Evolutionary conservation across 2,329 filamentous ascomycete genomes (phyloP), one percentile per base, ranked within the genome.

Genomic region (Emericellopsis atlantica): DNA sequence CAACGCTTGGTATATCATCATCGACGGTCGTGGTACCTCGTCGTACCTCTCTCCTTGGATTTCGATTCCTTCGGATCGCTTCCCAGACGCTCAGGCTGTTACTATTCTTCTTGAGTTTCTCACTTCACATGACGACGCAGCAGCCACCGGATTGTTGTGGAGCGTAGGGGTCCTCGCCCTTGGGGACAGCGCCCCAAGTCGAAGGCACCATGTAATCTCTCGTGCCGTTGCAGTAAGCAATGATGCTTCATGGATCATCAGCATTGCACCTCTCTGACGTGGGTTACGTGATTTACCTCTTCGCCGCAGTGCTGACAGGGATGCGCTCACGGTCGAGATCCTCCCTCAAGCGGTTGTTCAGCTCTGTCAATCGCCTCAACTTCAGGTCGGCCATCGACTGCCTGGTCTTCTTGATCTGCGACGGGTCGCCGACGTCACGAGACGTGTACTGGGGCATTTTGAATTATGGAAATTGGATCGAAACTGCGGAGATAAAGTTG

Each of bases 331-430:
- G 79, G 55, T 96, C 92, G 49, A 98, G 73, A 62, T 98, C 92
- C 66, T 98, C 92, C 56, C 89, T 85, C 62, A 98, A 70, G 54
- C 92, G 83, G 65, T 87, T 87, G 74, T 96, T 98, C 56, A 98
- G 78, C 70, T 98, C 92, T 46, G 89, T 96, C 65, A 98, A 74
- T 49, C 92, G 84, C 56, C 92, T 82, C 56, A 96, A 79, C 75
- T 98, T 98, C 49, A 98, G 77, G 63, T 98, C 92, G 53, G 90
- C 90, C 86, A 98, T 96, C 61, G 87, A 95, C 70, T 96, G 92
- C 74, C 95, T 95, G 72, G 93, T 96, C 71, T 89, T 94, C 74
- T 76, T 79, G 54, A 79, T 76, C 60, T 81, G 76, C 54, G 74
- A 75, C 60, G 76, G 74, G 58, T 81, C 77, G 63, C 74, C 75